phyloP scores from a whole-genome alignment of 1,284 basidiomycete genomes.

The Ustilago loliicola region DNA sequence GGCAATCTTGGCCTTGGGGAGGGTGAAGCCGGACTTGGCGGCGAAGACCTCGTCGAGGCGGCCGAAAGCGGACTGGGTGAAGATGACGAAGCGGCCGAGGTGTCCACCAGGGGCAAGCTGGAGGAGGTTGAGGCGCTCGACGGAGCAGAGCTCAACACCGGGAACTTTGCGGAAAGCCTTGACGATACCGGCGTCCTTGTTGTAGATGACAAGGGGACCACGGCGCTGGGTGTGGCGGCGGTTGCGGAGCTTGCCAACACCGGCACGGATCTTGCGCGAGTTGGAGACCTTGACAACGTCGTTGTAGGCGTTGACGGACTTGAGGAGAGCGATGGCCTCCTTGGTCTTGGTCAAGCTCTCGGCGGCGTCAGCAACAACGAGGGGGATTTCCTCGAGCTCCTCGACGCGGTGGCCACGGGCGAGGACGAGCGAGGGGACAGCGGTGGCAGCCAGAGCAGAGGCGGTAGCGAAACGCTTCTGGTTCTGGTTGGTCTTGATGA shows the following conservation, averaged over 20 bases:
- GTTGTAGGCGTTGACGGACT: conserved; percentile 82
- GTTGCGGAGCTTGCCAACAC: conserved; percentile 97
- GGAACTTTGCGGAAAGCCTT: conserved; percentile 99
- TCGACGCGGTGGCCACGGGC: conserved; percentile 99
- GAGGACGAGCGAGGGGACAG: conserved; percentile 96
- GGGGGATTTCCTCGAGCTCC: conserved; percentile 94
- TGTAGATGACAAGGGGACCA: conserved; percentile 97
- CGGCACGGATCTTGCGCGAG: conserved; percentile 95
- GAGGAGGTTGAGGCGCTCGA: conserved; percentile 94
- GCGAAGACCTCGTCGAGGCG: conserved; percentile 91
- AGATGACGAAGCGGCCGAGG: conserved; percentile 98
- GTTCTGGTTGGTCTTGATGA: conserved; percentile 99
- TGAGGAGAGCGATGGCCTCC: conserved; percentile 94
- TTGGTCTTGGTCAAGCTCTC: conserved; percentile 97
- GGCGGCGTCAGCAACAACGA: conserved; percentile 84
- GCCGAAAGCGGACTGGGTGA: conserved; percentile 95
- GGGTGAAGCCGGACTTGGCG: conserved; percentile 84
- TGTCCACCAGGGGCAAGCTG: conserved; percentile 99
- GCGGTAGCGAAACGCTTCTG: conserved; percentile 98
- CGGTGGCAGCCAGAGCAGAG: conserved; percentile 97
- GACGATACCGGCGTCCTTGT: conserved; percentile 97
- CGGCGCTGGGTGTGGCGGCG: conserved; percentile 96
- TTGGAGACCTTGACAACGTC: conserved; percentile 98
- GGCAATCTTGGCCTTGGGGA: conserved; percentile 83
- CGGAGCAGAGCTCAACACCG: conserved; percentile 97